Conservation (phyloP, 345 rosid species). For the Rhizophora mangle region DNA sequence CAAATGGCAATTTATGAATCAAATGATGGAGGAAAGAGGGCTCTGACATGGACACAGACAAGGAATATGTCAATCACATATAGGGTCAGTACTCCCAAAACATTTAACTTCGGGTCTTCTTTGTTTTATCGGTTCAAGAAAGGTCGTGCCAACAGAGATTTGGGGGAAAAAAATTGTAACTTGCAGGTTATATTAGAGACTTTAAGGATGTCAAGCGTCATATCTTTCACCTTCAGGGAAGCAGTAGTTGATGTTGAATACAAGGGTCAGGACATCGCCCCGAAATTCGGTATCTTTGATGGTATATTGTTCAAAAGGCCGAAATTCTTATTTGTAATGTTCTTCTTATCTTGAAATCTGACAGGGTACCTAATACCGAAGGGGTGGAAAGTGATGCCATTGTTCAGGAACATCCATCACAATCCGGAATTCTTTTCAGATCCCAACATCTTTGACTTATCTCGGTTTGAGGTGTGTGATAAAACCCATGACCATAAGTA, state of each 20-base stretch:
- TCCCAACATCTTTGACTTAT: conserved; percentile 75
- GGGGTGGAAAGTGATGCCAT: conserved; percentile 99
- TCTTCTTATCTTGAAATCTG: too few relatives aligned
- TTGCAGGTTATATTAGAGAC: conserved; percentile 62
- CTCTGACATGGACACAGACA: conserved; percentile 46
- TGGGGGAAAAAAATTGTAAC: neutral
- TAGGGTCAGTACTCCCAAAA: conserved; percentile 26
- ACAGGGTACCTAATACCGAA: conserved; percentile 85
- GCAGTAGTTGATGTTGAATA: conserved; percentile 68
- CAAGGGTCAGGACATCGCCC: conserved; percentile 42
- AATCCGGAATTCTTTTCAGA: conserved; percentile 66
- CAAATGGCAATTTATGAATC: conserved; percentile 31
- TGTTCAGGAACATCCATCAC: conserved; percentile 94
- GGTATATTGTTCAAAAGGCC: neutral
- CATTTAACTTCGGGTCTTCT: too few relatives aligned
- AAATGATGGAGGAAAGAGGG: conserved; percentile 20
- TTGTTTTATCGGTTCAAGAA: neutral
- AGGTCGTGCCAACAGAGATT: too few relatives aligned
- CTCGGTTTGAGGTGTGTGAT: conserved; percentile 70
- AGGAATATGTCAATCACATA: conserved; percentile 54
- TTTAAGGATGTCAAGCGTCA: conserved; percentile 67
- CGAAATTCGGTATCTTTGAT: neutral
- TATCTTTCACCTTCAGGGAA: conserved; percentile 75
- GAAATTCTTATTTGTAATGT: neutral
- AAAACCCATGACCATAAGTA: neutral